These are phyloP conservation scores for Rubus parviflorus DNA, from an alignment of 306 rosid genomes.

Conservation along the genomic window DNA sequence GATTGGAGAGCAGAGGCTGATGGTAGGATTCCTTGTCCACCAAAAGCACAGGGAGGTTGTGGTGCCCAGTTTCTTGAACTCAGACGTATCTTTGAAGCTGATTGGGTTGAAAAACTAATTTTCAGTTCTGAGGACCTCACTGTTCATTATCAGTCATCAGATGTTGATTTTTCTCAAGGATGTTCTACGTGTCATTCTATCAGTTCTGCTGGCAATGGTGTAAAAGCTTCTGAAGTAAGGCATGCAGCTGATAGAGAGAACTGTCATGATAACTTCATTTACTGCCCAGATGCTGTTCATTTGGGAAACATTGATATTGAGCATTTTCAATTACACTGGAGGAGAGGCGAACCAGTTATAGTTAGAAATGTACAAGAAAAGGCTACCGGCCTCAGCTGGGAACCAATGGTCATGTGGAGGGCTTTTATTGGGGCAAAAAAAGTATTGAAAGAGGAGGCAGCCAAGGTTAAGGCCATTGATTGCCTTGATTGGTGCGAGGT, in stretches of 20 bases:
- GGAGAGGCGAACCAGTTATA: slow-evolving; percentile 60
- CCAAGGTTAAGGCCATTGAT: slow-evolving; percentile 50
- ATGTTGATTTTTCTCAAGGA: slow-evolving; percentile 38
- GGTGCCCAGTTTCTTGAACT: slow-evolving; percentile 44
- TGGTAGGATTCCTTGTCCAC: slow-evolving; percentile 57
- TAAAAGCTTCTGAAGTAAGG: slow-evolving; percentile 36
- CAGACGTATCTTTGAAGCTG: slow-evolving; percentile 47
- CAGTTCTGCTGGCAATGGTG: slow-evolving; percentile 27
- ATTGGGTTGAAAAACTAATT: slow-evolving; percentile 52
- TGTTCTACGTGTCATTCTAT: slow-evolving; percentile 40
- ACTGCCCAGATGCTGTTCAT: slow-evolving; percentile 51
- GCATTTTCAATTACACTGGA: slow-evolving; percentile 66
- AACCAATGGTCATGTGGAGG: slow-evolving; percentile 78
- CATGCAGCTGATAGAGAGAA: slow-evolving; percentile 52
- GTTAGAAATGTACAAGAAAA: slow-evolving; percentile 50
- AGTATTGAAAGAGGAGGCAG: slow-evolving; percentile 45
- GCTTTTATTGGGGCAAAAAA: slow-evolving; percentile 52
- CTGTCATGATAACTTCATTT: slow-evolving; percentile 49
- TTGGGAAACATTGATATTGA: slow-evolving; percentile 40
- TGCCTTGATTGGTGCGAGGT: slow-evolving; percentile 62
- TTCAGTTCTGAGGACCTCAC: slow-evolving; percentile 41
- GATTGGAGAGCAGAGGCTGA: slow-evolving; percentile 49
- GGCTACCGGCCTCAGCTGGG: slow-evolving; percentile 70
- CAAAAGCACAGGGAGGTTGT: slow-evolving; percentile 58
- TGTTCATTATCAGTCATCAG: slow-evolving; percentile 41